Evolutionary conservation across 1,139 yeast genomes (phyloP), one percentile per base, ranked within the genome.

Genomic region (Chernovozyma aurita): DNA sequence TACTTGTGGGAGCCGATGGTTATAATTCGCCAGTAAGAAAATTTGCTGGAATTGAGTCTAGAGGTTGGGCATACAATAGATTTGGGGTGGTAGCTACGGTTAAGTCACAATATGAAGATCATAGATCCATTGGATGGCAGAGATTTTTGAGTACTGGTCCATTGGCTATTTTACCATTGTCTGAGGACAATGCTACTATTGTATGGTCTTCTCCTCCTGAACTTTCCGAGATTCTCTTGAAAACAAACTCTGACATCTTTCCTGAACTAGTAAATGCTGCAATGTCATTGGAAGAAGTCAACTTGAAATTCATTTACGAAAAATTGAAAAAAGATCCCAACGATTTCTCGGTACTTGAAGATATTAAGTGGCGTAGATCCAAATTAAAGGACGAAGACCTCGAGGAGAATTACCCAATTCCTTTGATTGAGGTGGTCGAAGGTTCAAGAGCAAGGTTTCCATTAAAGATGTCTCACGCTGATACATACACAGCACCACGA

Each of bases 1-100:
- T 92, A 18, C 67, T 92, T 26, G 78, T 90, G 12, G 99, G 99
- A 8, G 95, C 97, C 16, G 98, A 92, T 57, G 99, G 99, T 0
- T 87, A 80, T 55, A 87, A 90, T 58, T 88, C 97, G 0, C 97
- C 97, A 0, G 98, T 85, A 3, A 73, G 97, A 32, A 70, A 76
- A 44, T 90, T 76, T 53, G 84, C 97, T 0, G 79, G 77, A 2
- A 87, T 94, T 39, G 80, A 80, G 52, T 78, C 95, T 5, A 72
- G 95, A 34, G 98, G 98, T 6, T 94, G 98, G 98, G 77, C 75
- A 39, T 92, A 92, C 58, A 70, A 83, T 47, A 74, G 88, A 34
- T 86, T 81, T 62, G 98, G 97, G 1, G 82, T 88, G 13, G 99
- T 92, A 2, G 97, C 95, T 0, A 85, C 95, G 1, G 61, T 92